Conservation (phyloP, 192 early-diverging fungal genomes). For the Backusella parvicylindrica region DNA sequence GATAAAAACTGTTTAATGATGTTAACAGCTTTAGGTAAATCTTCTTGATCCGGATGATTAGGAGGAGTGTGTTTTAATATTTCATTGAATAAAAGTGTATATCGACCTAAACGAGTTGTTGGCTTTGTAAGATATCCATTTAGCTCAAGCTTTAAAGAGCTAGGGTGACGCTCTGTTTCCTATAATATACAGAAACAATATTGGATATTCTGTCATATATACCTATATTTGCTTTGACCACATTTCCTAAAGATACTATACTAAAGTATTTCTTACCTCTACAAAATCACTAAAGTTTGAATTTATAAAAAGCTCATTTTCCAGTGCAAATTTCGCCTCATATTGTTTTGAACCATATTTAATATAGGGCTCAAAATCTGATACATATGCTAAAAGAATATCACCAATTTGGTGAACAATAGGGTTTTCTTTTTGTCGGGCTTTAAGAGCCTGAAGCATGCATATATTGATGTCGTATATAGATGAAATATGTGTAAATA, state of each 20-base stretch:
- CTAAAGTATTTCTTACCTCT: slow-evolving; percentile 46
- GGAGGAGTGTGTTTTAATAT: slow-evolving; percentile 79
- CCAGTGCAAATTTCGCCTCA: slow-evolving; percentile 78
- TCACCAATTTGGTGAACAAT: slow-evolving; percentile 75
- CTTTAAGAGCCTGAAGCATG: slow-evolving; percentile 47
- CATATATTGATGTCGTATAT: slow-evolving; percentile 54
- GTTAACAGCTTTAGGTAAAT: slow-evolving; percentile 67
- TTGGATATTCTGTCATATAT: neutral
- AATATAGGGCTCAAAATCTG: slow-evolving; percentile 71
- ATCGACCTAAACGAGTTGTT: slow-evolving; percentile 83
- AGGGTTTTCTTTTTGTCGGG: slow-evolving; percentile 54
- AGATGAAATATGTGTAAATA: slow-evolving; percentile 71
- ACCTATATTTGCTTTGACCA: neutral
- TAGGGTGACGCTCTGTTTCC: slow-evolving; percentile 68
- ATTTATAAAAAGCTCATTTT: slow-evolving; percentile 72
- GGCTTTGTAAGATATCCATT: slow-evolving; percentile 88
- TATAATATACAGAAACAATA: slow-evolving; percentile 24
- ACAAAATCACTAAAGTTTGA: slow-evolving; percentile 69
- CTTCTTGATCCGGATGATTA: slow-evolving; percentile 70
- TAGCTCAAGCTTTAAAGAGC: slow-evolving; percentile 75
- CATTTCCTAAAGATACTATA: slow-evolving; percentile 15
- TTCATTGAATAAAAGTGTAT: slow-evolving; percentile 77
- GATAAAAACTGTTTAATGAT: slow-evolving; percentile 74
- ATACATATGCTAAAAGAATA: slow-evolving; percentile 56
- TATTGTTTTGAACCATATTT: slow-evolving; percentile 85